Conservation (phyloP, 768 basidiomycete genomes). For the Coprinopsis strossmayeri region DNA sequence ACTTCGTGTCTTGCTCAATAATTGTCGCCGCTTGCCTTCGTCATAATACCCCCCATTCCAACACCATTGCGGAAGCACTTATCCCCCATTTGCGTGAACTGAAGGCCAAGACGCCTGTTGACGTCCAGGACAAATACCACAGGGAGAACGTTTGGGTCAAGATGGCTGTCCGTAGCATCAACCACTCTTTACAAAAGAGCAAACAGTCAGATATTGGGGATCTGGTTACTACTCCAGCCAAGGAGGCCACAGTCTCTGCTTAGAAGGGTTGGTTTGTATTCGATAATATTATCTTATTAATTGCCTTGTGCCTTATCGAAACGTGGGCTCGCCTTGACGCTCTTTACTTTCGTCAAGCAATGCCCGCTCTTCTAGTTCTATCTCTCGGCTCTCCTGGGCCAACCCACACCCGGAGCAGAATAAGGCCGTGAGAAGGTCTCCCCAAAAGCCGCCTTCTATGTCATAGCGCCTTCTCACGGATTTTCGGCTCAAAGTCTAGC, state of each 20-base stretch:
- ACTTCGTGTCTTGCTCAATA: conserved; percentile 52
- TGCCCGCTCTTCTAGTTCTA: conserved; percentile 31
- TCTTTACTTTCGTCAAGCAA: conserved; percentile 5
- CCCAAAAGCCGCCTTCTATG: conserved; percentile 25
- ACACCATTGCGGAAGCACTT: conserved; percentile 34
- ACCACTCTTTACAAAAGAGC: conserved; percentile 19
- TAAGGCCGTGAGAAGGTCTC: conserved; percentile 25
- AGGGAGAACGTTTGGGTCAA: conserved; percentile 6
- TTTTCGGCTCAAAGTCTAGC: conserved; percentile 12
- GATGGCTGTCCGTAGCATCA: neutral
- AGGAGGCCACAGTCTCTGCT: neutral
- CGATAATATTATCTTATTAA: conserved; percentile 1
- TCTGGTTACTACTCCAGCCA: neutral
- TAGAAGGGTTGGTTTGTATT: conserved; percentile 1
- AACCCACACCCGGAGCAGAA: conserved; percentile 35
- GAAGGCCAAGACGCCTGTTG: neutral
- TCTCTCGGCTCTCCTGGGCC: conserved; percentile 32
- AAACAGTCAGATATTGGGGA: conserved; percentile 1
- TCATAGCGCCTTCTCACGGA: conserved; percentile 22
- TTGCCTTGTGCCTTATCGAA: neutral
- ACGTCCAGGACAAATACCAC: conserved; percentile 4
- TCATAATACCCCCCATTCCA: conserved; percentile 31
- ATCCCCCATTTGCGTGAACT: conserved; percentile 29
- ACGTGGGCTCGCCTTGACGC: too few species aligned
- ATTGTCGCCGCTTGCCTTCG: conserved; percentile 50